A percentile compares a stretch with the other conserved stretches of the same genome.
Conservation (phyloP, 73 alveolate species). For the Paramecium pentaurelia region DNA sequence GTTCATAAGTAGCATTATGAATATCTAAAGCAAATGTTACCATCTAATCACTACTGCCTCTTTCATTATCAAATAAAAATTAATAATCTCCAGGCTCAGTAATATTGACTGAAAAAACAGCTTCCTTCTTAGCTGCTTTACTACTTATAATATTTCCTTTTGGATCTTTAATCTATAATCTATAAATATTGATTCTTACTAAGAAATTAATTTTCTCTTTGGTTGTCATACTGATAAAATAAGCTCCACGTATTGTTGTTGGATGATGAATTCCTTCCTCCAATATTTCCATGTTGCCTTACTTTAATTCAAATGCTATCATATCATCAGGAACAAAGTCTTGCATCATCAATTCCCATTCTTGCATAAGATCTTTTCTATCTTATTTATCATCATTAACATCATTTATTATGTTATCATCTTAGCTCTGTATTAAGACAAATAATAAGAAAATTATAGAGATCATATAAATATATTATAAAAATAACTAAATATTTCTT, state of each 20-base stretch:
- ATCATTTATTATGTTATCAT: background rate
- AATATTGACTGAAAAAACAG: slow-evolving; percentile 43
- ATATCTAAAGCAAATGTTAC: slow-evolving; percentile 62
- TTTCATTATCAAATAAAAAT: slow-evolving; percentile 43
- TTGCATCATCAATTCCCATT: slow-evolving; percentile 57
- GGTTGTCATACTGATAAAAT: slow-evolving; percentile 23
- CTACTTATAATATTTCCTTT: background rate
- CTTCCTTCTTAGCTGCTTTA: slow-evolving; percentile 46
- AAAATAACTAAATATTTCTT: background rate
- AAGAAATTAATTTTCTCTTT: slow-evolving; percentile 48
- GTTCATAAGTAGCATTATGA: slow-evolving; percentile 58
- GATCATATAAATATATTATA: background rate
- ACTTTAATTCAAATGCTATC: slow-evolving; percentile 44
- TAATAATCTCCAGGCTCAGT: slow-evolving; percentile 49
- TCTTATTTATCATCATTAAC: background rate
- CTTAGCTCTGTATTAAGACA: background rate
- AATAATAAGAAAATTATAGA: background rate
- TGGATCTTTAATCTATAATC: slow-evolving; percentile 53
- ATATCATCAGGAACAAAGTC: slow-evolving; percentile 60
- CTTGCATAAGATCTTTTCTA: slow-evolving; percentile 52
- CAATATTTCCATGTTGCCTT: slow-evolving; percentile 46
- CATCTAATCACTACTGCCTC: slow-evolving; percentile 38
- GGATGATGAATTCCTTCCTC: slow-evolving; percentile 50
- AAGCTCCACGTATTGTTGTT: slow-evolving; percentile 60
- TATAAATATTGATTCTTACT: background rate